Evolutionary conservation across 805 yeast genomes (phyloP), one percentile per base, ranked within the genome.

Genomic region (Metschnikowia matae): DNA sequence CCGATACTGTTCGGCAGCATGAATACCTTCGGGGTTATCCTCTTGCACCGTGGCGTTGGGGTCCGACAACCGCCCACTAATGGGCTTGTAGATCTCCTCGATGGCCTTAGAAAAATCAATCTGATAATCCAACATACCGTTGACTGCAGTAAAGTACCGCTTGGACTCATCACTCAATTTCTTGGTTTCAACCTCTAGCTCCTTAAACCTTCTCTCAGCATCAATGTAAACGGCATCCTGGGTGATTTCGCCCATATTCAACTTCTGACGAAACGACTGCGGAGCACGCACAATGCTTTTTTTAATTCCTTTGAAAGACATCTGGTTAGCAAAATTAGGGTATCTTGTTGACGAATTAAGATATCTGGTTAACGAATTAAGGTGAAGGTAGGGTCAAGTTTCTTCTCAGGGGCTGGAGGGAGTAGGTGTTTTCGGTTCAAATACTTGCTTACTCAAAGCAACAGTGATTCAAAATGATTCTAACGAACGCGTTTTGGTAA

Each of bases 191-290:
- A 72, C 66, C 68, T 94, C 99, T 61, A 94, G 76, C 64, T 92
- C 97, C 65, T 87, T 87, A 76, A 94, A 94, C 63, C 99, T 81
- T 68, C 97, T 82, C 69, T 94, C 99, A 6, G 99, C 98, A 71
- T 94, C 99, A 29, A 79, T 80, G 68, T 90, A 94, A 13, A 94
- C 97, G 0, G 96, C 82, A 64, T 94, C 99, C 44, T 57, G 57
- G 40, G 79, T 74, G 44, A 73, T 61, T 33, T 74, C 78, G 8
- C 78, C 96, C 89, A 89, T 90, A 70, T 94, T 85, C 72, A 94
- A 69, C 78, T 89, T 90, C 70, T 88, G 96, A 60, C 94, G 85
- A 67, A 94, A 78, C 59, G 78, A 81, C 71, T 94, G 98, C 41
- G 99, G 99, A 6, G 97, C 96, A 66, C 96, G 76, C 42, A 82